Conservation (phyloP, 1,139 yeast genomes). For the Zygosaccharomyces sapae region DNA sequence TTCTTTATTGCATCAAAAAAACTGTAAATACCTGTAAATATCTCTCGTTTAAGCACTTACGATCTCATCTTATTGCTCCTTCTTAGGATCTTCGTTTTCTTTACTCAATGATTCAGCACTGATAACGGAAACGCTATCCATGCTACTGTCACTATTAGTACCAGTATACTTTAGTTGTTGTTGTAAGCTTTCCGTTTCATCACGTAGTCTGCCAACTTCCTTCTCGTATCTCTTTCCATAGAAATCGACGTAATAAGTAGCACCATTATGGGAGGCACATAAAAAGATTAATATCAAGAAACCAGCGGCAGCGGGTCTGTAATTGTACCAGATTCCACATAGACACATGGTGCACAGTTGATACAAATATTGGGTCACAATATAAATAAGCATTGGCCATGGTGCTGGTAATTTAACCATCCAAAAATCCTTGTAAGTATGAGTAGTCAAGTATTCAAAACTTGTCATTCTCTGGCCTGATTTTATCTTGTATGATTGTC, state of each 20-base stretch:
- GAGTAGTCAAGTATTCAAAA: conserved; percentile 75
- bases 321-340: conserved; percentile 80
- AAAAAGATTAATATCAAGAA: conserved; percentile 70
- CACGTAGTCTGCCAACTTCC: conserved; percentile 67
- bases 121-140: conserved; percentile 6
- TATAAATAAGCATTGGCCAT: conserved; percentile 80
- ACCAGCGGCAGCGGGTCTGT: conserved; percentile 60
- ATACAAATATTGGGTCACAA: conserved; percentile 79
- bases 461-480: conserved; percentile 79
- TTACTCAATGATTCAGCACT: conserved; percentile 11
- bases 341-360: conserved; percentile 82
- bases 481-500: conserved; percentile 72
- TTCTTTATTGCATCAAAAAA: not conserved
- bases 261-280: conserved; percentile 87
- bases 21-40: conserved; percentile 4
- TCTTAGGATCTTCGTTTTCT: conserved; percentile 11
- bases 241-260: conserved; percentile 86
- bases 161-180: conserved; percentile 20
- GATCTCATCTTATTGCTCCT: conserved; percentile 4
- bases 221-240: conserved; percentile 83
- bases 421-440: conserved; percentile 60
- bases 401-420: conserved; percentile 85
- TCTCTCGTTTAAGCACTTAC: not conserved
- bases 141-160: conserved; percentile 3
- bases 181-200: conserved; percentile 60